Evolutionary conservation across 2,329 filamentous ascomycete genomes (phyloP).

Genomic region (Madurella mycetomatis): DNA sequence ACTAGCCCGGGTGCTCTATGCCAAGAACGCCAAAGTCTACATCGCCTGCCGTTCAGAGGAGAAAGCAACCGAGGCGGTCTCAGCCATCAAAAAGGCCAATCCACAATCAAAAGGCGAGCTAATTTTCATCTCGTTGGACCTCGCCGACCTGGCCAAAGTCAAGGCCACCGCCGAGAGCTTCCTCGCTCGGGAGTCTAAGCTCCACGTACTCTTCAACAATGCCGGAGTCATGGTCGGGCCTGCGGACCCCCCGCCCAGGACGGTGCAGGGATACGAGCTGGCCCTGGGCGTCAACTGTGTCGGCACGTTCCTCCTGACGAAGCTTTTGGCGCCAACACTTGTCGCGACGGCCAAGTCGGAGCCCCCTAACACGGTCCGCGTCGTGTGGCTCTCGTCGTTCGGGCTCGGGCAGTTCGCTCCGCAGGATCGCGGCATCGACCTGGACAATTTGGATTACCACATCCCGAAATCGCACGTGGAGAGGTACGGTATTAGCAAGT

Average conservation of each 20-base stretch:
- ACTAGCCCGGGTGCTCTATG: constrained; percentile 47
- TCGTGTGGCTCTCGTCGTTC: constrained; percentile 27
- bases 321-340: constrained; percentile 26
- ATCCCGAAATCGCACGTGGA: neutral
- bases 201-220: constrained; percentile 40
- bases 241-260: constrained; percentile 26
- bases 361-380: constrained; percentile 15
- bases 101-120: constrained; percentile 26
- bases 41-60: constrained; percentile 42
- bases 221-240: constrained; percentile 36
- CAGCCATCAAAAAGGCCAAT: constrained; percentile 31
- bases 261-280: constrained; percentile 32
- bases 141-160: constrained; percentile 27
- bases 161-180: constrained; percentile 25
- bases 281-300: constrained; percentile 50
- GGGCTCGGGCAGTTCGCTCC: constrained; percentile 8
- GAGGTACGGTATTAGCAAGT: constrained; percentile 27
- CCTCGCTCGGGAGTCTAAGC: constrained; percentile 22
- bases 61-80: constrained; percentile 40
- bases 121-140: constrained; percentile 34
- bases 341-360: constrained; percentile 15
- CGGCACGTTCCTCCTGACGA: constrained; percentile 41
- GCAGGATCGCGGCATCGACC: constrained; percentile 2
- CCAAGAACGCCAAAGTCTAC: constrained; percentile 47
- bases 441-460: constrained; percentile 19